A percentile compares a stretch with the other conserved stretches of the same genome.
Evolutionary conservation across 164 flowering plant genomes (phyloP).

Genomic region (Macadamia tetraphylla): DNA sequence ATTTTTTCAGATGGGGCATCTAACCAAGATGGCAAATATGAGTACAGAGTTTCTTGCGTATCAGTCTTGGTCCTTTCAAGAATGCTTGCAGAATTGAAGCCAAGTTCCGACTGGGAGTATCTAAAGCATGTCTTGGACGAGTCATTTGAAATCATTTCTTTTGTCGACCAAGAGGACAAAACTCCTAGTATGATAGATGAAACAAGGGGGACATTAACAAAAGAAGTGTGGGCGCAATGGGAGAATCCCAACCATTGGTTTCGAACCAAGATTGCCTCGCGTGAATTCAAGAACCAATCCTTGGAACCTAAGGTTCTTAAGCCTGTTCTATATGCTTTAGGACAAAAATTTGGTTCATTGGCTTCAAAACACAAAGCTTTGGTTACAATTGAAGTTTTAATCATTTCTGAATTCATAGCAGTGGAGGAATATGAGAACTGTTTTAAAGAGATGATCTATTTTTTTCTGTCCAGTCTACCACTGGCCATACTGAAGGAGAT

Average conservation of each 20-base stretch:
- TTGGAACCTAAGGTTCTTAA: neutral
- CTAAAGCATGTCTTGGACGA: neutral
- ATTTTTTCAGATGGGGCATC: too few species aligned
- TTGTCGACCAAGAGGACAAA: constrained; percentile 4
- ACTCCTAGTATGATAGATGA: neutral
- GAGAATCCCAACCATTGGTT: too few species aligned
- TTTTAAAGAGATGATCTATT: constrained; percentile 9
- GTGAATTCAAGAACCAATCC: neutral
- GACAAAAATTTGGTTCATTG: too few species aligned
- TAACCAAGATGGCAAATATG: neutral
- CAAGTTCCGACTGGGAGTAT: neutral
- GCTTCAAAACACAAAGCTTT: too few species aligned
- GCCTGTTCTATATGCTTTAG: neutral
- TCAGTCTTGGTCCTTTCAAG: constrained; percentile 2
- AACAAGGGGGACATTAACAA: neutral
- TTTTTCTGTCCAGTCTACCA: neutral
- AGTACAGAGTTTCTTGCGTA: constrained; percentile 6
- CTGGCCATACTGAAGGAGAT: constrained; percentile 2
- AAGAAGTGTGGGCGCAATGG: neutral
- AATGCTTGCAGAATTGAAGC: neutral
- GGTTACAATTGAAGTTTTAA: neutral
- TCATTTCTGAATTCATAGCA: neutral
- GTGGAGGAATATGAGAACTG: neutral
- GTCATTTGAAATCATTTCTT: constrained; percentile 2
- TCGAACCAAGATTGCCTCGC: neutral